Evolutionary conservation across 1,284 basidiomycete species (phyloP).

Genomic region (Leccinum subrobustum): DNA sequence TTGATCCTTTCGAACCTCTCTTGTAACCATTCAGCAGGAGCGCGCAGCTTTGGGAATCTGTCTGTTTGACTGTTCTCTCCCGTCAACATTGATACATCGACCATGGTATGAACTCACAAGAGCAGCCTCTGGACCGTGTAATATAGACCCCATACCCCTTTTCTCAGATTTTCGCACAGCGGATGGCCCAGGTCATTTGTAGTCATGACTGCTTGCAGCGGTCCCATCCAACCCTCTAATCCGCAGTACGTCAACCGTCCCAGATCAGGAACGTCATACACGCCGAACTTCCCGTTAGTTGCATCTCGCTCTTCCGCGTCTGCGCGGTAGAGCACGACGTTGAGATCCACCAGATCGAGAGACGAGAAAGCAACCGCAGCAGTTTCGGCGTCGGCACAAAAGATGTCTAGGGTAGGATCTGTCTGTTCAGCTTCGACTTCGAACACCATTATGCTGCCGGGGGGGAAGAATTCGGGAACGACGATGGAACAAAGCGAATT

Average conservation of each 20-base stretch:
- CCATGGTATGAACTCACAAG: slow-evolving; percentile 50
- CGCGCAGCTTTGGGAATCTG: slow-evolving; percentile 63
- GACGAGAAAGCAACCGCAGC: slow-evolving; percentile 71
- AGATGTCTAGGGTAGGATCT: slow-evolving; percentile 64
- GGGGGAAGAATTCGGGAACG: slow-evolving; percentile 86
- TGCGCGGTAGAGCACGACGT: slow-evolving; percentile 78
- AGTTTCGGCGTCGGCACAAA: slow-evolving; percentile 66
- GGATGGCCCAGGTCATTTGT: slow-evolving; percentile 92
- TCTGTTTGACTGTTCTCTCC: slow-evolving; percentile 56
- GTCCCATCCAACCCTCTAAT: slow-evolving; percentile 94
- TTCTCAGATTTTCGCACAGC: slow-evolving; percentile 81
- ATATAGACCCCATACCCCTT: slow-evolving; percentile 88
- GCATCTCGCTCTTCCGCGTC: slow-evolving; percentile 91
- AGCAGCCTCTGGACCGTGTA: slow-evolving; percentile 74
- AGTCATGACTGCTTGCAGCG: slow-evolving; percentile 76
- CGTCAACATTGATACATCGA: not conserved
- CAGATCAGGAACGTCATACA: slow-evolving; percentile 74
- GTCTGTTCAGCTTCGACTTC: slow-evolving; percentile 76
- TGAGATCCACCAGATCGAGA: slow-evolving; percentile 86
- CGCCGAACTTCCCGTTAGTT: slow-evolving; percentile 69
- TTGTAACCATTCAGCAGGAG: slow-evolving; percentile 80
- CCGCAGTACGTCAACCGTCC: slow-evolving; percentile 86
- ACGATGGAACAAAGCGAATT: slow-evolving; percentile 77
- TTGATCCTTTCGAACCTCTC: slow-evolving; percentile 82
- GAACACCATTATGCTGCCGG: slow-evolving; percentile 90